Evolutionary conservation across 2,329 filamentous ascomycete genomes (phyloP), one percentile per base, ranked within the genome.

Genomic region (Pseudocercospora pini-densiflorae): DNA sequence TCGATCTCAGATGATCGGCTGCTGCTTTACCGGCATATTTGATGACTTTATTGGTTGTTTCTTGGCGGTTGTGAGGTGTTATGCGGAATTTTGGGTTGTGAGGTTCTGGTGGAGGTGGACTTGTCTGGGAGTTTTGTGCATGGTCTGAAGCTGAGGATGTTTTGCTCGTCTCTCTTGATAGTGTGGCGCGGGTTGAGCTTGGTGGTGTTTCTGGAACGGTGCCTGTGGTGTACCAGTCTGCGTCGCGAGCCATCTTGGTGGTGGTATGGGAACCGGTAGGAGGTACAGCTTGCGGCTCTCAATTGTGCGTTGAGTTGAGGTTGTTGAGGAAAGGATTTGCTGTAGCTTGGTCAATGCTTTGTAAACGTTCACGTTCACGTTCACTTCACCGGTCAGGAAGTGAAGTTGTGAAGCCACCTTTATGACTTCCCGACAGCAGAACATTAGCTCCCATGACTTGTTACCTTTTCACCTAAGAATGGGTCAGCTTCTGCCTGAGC

Each of bases 21-120:
- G 64, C 64, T 12, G 47, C 60, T n/a, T 33, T 9, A 3, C 54
- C 64, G 2, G 64, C 51, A 9, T 54, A 60, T 12, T 29, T 54
- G 2, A 63, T 54, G 16, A 63, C 10, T 40, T 62, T 61, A 2
- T 10, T 14, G 4, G 43, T 29, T 7, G 33, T 43, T 14, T 21
- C 16, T 21, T 40, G 55, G 27, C 55, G 55, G 9, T 58, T 27
- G 27, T 16, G n/a, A 19, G 53, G 53, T 29, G 53, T 33, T 8
- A 57, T 57, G 53, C 21, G 16, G 23, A 33, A 27, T 19, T 21
- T 57, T 57, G 53, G 5, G 1, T 57, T 12, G 21, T 27, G 16
- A 19, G 3, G 5, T 43, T 45, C 43, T 58, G 51, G 19, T 12
- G 8, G 33, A 33, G 29, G 5, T 16, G 62, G 33, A 14, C 9